Base-by-base conservation (phyloP, 495 filamentous ascomycete species). In the Penicillium tannophilum region DNA sequence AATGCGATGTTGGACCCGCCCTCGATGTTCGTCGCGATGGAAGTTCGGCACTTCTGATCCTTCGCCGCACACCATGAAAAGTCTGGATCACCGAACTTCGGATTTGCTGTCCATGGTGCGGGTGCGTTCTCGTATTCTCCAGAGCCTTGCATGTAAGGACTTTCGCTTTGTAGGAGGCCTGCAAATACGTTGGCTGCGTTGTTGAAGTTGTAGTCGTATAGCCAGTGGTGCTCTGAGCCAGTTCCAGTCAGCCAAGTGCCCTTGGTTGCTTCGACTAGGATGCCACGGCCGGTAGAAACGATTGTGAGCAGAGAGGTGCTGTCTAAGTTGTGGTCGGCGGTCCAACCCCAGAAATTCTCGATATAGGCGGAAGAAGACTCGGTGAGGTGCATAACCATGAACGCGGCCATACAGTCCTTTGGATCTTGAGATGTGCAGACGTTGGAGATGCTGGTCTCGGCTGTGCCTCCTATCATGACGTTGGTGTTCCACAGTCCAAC, bases 321-420 rank as follows among this genome's bases (percentile, higher is more conserved):
- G 60, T 85, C 80, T 0, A 85, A 73, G 50, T 76, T 72, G 56
- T 84, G 83, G 63, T 85, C 83, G 0, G 82, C 81, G n/a, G 80
- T 83, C 84, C 83, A 86, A 19, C 78, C 79, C 83, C 85, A 87
- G 65, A 86, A 76, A 58, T 83, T 81, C 56, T 87, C 84, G 47
- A 86, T 72, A 54, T 86, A 88, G 7, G 73, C 77, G 3, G 79
- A 83, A 1, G 79, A 76, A 9, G 67, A 74, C 5, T 65, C 42
- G 5, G 80, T 80, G 1, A 88, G 60, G 51, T 87, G 82, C 42
- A 87, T 65, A 7, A 86, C 65, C 49, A 77, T 69, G 56, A 77
- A 83, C 0, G 82, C 82, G 3, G 82, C 84, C 64, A 72, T 73
- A 45, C 73, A 76, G 44, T 66, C 55, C 30, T 70, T 66, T 1